phyloP scores from a whole-genome alignment of 2,329 filamentous ascomycete genomes.

The Emericellopsis atlantica region DNA sequence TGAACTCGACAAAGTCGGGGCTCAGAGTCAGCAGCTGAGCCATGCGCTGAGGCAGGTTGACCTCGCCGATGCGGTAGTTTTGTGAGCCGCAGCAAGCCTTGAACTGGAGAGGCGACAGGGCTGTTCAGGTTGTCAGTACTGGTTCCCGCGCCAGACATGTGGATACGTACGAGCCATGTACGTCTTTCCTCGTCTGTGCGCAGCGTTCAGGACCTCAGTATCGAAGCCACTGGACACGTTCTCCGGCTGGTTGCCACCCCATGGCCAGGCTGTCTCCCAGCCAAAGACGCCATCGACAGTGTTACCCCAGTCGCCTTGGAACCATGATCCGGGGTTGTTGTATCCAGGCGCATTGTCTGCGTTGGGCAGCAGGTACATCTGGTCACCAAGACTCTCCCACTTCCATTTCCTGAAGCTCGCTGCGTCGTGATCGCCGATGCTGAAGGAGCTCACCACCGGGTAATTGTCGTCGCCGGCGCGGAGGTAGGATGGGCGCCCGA shows the following conservation, averaged over 20 bases:
- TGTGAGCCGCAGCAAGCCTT: slow-evolving; percentile 4
- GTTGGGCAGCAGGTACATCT: slow-evolving; percentile 5
- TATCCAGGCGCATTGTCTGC: slow-evolving; percentile 3
- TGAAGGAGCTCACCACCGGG: slow-evolving; percentile 5
- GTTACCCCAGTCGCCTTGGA: slow-evolving; percentile 3
- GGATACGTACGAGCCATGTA: slow-evolving; percentile 5
- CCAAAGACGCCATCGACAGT: slow-evolving; percentile 6
- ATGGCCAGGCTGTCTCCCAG: slow-evolving; percentile 7
- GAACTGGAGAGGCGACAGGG: slow-evolving; percentile 5
- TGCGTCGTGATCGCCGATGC: slow-evolving; percentile 1
- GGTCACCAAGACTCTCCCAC: slow-evolving; percentile 1
- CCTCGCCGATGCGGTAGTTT: slow-evolving; percentile 6
- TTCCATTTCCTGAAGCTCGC: too few species aligned
- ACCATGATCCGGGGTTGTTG: slow-evolving; percentile 1
- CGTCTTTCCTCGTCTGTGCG: slow-evolving; percentile 1
- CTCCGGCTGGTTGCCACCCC: not conserved
- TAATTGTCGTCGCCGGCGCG: not conserved
- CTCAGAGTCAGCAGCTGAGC: slow-evolving; percentile 3
- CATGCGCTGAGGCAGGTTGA: slow-evolving; percentile 6
- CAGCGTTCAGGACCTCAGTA: slow-evolving; percentile 1
- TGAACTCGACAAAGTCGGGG: slow-evolving; percentile 5
- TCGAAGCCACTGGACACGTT: slow-evolving; percentile 4
- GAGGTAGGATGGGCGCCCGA: too few species aligned
- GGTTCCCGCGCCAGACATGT: not conserved
- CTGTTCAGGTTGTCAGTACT: not conserved